Evolutionary conservation across 495 filamentous ascomycete genomes (phyloP), one percentile per base, ranked within the genome.

Genomic region (Aspergillus nidulans): DNA sequence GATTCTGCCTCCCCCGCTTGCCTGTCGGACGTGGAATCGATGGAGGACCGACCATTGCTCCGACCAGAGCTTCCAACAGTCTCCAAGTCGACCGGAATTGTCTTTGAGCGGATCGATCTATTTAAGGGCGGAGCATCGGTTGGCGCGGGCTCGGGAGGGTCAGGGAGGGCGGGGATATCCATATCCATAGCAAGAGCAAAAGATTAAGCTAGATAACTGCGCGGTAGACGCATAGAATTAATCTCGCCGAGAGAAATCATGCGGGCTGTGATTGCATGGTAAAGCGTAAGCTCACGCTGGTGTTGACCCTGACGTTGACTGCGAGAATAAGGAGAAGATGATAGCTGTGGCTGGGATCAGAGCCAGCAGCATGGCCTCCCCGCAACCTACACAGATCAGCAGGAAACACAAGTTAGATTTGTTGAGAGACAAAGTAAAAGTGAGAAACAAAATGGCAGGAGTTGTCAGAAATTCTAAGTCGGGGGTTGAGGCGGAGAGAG

Each of bases 11-110:
- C 67, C 53, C 69, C 72, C 40, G 69, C 65, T 52, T 76, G 75
- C 52, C 69, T 64, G 54, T 81, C 78, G 20, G 58, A 53, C 2
- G 60, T 69, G 15, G 74, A 77, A 30, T 75, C 75, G 18, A 69
- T 62, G 10, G 76, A 79, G 6, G 74, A 74, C 20, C 72, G 72
- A 30, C 71, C 65, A 69, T 73, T 72, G 61, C 73, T 73, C 50
- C 70, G 67, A 47, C 58, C 57, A 4, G 71, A 69, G 47, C 60
- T 69, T 23, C 59, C 66, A 55, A 67, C 63, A 12, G 60, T 58
- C 50, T 75, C 73, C 4, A 68, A 56, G 19, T 74, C 72, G 6
- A 64, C 64, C 7, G 69, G 64, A 12, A 63, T 61, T 3, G 65
- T 73, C 53, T 64, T 65, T 56, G 63, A 63, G 49, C 72, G 72